These are phyloP conservation scores for Colletotrichum tamarilloi DNA, from an alignment of 2,329 filamentous ascomycete genomes.

Conservation along the genomic window DNA sequence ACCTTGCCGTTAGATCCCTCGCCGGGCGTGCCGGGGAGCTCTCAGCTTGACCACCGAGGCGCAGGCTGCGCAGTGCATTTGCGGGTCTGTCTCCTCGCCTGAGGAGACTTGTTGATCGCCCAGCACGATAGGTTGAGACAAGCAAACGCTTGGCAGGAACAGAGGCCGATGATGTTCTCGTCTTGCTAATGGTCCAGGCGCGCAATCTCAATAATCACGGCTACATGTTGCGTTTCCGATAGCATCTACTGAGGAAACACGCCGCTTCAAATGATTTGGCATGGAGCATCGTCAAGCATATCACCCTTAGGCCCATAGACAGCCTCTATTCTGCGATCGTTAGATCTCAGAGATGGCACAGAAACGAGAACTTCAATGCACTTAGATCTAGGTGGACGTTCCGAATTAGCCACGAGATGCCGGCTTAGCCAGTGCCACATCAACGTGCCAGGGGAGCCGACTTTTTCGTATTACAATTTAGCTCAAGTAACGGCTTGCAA, in stretches of 20 bases:
- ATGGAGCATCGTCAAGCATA: background rate
- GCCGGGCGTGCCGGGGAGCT: background rate
- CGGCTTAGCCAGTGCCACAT: background rate
- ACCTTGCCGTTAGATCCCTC: background rate
- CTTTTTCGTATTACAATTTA: background rate
- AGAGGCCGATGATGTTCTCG: background rate
- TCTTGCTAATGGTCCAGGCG: background rate
- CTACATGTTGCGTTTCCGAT: too few species aligned
- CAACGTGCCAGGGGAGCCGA: background rate
- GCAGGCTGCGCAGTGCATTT: slow-evolving; percentile 16
- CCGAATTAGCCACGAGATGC: background rate
- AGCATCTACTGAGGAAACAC: background rate
- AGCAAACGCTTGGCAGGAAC: slow-evolving; percentile 17
- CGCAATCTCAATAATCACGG: background rate
- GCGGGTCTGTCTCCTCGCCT: slow-evolving; percentile 6
- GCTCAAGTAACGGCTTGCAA: background rate
- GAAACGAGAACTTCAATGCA: background rate
- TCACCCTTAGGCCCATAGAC: background rate
- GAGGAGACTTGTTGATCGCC: slow-evolving; percentile 6
- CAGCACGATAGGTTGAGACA: background rate
- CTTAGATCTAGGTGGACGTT: background rate
- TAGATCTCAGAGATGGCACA: background rate
- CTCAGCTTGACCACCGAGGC: slow-evolving; percentile 29
- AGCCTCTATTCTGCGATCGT: background rate
- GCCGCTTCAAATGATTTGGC: background rate